Percentiles rank a stretch among this genome's conserved stretches.
These are phyloP conservation scores for Pythium utonaiense DNA, from an alignment of 352 stramenopile species.

Conservation along the genomic window DNA sequence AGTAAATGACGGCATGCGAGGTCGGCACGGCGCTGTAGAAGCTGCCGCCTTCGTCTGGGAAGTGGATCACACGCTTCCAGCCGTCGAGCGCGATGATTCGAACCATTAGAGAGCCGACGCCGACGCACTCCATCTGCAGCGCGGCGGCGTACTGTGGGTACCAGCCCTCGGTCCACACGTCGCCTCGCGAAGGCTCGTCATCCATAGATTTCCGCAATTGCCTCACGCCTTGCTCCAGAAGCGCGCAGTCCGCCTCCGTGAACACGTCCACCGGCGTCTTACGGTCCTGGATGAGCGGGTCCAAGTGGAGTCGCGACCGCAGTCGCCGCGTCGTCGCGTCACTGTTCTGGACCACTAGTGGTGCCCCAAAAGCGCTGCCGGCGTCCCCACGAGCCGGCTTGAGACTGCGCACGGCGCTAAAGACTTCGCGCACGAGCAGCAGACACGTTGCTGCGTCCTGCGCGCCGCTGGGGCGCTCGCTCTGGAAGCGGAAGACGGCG, in stretches of 20 bases:
- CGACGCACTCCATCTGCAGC: slow-evolving; percentile 27
- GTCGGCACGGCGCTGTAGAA: slow-evolving; percentile 34
- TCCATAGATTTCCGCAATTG: neutral
- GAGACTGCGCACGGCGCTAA: neutral
- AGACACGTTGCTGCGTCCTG: slow-evolving; percentile 20
- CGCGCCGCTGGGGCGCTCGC: slow-evolving; percentile 28
- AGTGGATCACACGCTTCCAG: slow-evolving; percentile 35
- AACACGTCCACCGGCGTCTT: neutral
- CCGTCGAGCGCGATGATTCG: slow-evolving; percentile 37
- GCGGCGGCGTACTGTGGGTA: slow-evolving; percentile 39
- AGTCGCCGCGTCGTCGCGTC: neutral
- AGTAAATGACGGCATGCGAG: slow-evolving; percentile 21
- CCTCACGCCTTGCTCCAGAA: neutral
- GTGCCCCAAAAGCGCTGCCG: no score
- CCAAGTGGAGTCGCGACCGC: neutral
- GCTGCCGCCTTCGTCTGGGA: slow-evolving; percentile 22
- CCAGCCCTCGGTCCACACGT: slow-evolving; percentile 23
- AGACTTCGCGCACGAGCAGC: neutral
- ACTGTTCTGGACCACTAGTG: no score
- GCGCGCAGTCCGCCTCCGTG: neutral
- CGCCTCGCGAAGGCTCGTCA: neutral
- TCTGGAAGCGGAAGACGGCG: slow-evolving; percentile 36
- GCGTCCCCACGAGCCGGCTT: neutral
- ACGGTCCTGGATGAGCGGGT: neutral
- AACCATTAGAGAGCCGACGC: slow-evolving; percentile 19